Base-by-base conservation (phyloP, 2,329 filamentous ascomycete genomes). In the Fusarium transvaalense region DNA sequence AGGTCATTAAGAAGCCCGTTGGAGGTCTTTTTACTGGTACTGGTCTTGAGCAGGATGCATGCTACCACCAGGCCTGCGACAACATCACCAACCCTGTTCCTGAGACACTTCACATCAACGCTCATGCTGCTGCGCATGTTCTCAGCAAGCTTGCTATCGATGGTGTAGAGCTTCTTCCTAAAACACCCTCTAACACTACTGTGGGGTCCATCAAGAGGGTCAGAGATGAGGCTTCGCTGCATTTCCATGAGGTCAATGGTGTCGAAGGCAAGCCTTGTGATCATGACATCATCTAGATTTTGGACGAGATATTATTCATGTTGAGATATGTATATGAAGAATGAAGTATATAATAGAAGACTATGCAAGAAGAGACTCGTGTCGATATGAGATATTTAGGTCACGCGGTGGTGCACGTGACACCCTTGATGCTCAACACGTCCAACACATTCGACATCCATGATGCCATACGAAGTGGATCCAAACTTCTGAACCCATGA, bases 21-120 rank as follows among this genome's bases (percentile, higher is more conserved):
- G 39, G 86, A 79, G 87, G 87, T 10, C 79, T 90, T 21, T 87
- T 87, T 71, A 89, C 88, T 5, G 88, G 88, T 5, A 75, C 73
- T 0, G 73, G 71, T 4, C 64, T 69, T 0, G 71, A 54, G 32
- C 73, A 75, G 17, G 73, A 74, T 25, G 71, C 72, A 2, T 74
- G 75, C 66, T 75, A 77, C 68, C 72, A 79, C 58, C 74, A 79
- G 29, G 78, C 77, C 5, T 81, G 80, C 32, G 81, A 82, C 34
- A 74, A 76, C 54, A 76, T 81, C 23, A 77, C 76, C 48, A 79
- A 81, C 62, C 76, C 80, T 8, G 69, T 79, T 51, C 76, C 75
- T 9, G 76, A 80, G 27, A 79, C 78, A 3, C 64, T 79, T 3
- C 76, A 74, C 31, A 66, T 41, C 17, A 75, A 74, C 10, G 72